phyloP scores from a whole-genome alignment of 176 grass and related monocot species.

The Coix lacrymajobi region DNA sequence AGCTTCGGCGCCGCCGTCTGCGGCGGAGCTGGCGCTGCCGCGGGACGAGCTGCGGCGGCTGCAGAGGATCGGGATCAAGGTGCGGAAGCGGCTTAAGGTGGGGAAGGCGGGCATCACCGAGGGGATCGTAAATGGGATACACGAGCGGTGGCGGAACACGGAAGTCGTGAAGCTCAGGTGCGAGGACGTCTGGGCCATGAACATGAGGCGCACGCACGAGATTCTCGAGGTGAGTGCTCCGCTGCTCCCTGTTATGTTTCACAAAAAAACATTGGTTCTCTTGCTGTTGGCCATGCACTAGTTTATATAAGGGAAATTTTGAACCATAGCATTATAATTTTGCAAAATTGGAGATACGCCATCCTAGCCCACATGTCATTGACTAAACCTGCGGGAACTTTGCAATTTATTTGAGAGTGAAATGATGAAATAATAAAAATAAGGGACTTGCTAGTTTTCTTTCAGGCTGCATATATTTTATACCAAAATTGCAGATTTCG shows the following conservation, averaged over 20 bases:
- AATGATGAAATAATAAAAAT: neutral
- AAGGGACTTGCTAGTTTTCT: too few relatives aligned
- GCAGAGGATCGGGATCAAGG: constrained; percentile 50
- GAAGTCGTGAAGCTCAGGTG: constrained; percentile 86
- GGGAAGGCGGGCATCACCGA: constrained; percentile 83
- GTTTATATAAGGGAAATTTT: too few relatives aligned
- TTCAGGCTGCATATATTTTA: too few relatives aligned
- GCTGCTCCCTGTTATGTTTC: neutral
- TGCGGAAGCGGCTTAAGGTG: constrained; percentile 53
- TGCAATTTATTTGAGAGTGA: neutral
- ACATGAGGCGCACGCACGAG: constrained; percentile 93
- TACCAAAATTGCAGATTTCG: too few relatives aligned
- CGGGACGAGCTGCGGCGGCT: constrained; percentile 56
- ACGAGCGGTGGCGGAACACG: constrained; percentile 70
- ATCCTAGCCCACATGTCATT: too few relatives aligned
- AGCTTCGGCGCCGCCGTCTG: constrained; percentile 25
- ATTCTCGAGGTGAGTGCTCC: constrained; percentile 63
- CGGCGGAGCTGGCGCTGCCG: constrained; percentile 71
- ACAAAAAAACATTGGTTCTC: neutral
- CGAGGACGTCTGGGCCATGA: constrained; percentile 75
- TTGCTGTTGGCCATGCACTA: neutral
- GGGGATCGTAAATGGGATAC: constrained; percentile 84
- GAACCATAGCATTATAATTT: too few relatives aligned
- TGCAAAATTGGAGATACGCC: too few relatives aligned
- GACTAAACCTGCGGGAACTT: neutral